Conservation (phyloP, 164 flowering plant species). For the Vitis labrusca region DNA sequence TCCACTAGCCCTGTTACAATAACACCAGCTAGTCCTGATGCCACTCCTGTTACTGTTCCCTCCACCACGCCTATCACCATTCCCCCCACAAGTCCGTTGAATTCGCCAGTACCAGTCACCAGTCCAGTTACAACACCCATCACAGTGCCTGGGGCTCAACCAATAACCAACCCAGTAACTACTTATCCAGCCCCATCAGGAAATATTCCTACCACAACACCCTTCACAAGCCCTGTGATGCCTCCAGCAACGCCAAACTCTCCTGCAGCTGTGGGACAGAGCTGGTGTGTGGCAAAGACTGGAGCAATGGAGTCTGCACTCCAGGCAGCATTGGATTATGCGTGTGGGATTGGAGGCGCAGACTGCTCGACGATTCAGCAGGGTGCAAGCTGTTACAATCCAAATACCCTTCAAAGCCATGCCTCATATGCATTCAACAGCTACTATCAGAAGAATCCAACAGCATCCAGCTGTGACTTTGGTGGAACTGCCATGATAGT, state of each 20-base stretch:
- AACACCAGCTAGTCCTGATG: slow-evolving; percentile 17
- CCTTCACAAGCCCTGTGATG: slow-evolving; percentile 35
- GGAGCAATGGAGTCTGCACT: slow-evolving; percentile 52
- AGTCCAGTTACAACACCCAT: slow-evolving; percentile 38
- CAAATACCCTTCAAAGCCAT: slow-evolving; percentile 69
- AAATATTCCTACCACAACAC: slow-evolving; percentile 33
- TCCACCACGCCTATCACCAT: slow-evolving; percentile 20
- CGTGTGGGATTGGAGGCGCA: slow-evolving; percentile 86
- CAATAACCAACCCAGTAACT: slow-evolving; percentile 55
- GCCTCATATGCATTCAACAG: slow-evolving; percentile 95
- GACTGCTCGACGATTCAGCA: slow-evolving; percentile 83
- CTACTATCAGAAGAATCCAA: slow-evolving; percentile 83
- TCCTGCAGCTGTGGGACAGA: slow-evolving; percentile 62
- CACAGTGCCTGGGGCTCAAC: slow-evolving; percentile 34
- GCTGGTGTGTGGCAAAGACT: slow-evolving; percentile 86
- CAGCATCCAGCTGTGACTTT: slow-evolving; percentile 77
- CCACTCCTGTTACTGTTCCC: slow-evolving; percentile 32
- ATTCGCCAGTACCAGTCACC: slow-evolving; percentile 24
- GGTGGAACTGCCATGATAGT: slow-evolving; percentile 71
- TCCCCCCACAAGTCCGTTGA: slow-evolving; percentile 23
- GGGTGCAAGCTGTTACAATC: slow-evolving; percentile 74
- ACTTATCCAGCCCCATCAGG: slow-evolving; percentile 38
- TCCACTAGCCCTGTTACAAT: slow-evolving; percentile 16
- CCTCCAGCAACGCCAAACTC: slow-evolving; percentile 42
- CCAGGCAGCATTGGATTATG: slow-evolving; percentile 89